These are phyloP conservation scores for Plasmodium billcollinsi DNA, from an alignment of 169 alveolate species.

Conservation along the genomic window DNA sequence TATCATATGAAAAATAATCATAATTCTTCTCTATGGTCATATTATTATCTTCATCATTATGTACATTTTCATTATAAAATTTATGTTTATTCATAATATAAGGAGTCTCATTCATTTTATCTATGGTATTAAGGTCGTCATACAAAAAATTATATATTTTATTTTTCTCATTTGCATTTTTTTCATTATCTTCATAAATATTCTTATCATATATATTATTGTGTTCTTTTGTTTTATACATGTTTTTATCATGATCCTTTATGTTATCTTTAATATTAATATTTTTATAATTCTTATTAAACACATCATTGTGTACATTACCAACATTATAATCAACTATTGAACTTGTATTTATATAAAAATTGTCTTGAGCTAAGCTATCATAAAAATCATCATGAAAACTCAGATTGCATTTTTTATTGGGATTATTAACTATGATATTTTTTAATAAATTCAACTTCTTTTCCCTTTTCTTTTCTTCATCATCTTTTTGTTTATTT, in stretches of 20 bases:
- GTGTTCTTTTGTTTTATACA: too few species aligned
- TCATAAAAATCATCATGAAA: slow-evolving; percentile 65
- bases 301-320: slow-evolving; percentile 1
- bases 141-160: neutral
- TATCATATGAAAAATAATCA: neutral
- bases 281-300: slow-evolving; percentile 8
- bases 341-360: slow-evolving; percentile 16
- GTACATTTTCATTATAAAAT: neutral
- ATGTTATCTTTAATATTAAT: neutral
- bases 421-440: slow-evolving; percentile 41
- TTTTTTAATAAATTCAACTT: slow-evolving; percentile 66
- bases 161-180: too few species aligned
- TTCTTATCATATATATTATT: neutral
- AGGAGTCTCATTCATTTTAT: slow-evolving; percentile 54
- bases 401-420: slow-evolving; percentile 36
- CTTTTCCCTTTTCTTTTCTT: slow-evolving; percentile 61
- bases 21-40: neutral
- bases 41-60: neutral
- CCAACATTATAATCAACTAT: slow-evolving; percentile 34
- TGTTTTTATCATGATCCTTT: neutral
- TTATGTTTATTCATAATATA: slow-evolving; percentile 19
- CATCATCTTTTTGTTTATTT: slow-evolving; percentile 69
- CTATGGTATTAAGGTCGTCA: slow-evolving; percentile 19
- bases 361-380: slow-evolving; percentile 26
- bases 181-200: neutral